A percentile compares a stretch with the other conserved stretches of the same genome.
These are phyloP conservation scores for Phytopythium vexans DNA, from an alignment of 352 stramenopile species.

Conservation along the genomic window DNA sequence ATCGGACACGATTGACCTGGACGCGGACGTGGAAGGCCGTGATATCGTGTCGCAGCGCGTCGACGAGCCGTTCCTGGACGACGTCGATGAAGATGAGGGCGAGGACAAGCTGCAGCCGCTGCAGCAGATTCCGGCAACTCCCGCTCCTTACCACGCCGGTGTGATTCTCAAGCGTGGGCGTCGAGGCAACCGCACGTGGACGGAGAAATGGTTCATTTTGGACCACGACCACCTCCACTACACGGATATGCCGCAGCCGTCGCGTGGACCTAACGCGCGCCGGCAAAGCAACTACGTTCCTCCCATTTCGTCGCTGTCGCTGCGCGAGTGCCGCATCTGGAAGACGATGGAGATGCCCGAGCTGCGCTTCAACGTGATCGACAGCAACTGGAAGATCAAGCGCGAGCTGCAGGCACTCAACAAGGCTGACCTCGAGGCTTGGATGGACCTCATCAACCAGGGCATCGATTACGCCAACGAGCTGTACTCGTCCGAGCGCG, in stretches of 20 bases:
- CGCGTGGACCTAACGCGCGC: slow-evolving; percentile 3
- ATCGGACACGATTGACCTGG: slow-evolving; percentile 21
- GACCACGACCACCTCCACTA: slow-evolving; percentile 75
- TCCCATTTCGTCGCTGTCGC: slow-evolving; percentile 53
- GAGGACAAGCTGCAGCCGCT: slow-evolving; percentile 14
- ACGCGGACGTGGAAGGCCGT: slow-evolving; percentile 35
- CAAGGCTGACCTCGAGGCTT: slow-evolving; percentile 56
- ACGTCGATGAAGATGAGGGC: slow-evolving; percentile 23
- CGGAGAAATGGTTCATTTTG: slow-evolving; percentile 66
- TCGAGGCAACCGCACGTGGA: slow-evolving; percentile 64
- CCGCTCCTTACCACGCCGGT: slow-evolving; percentile 47
- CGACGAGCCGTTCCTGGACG: slow-evolving; percentile 28
- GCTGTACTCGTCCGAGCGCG: slow-evolving; percentile 25
- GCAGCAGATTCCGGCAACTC: slow-evolving; percentile 17
- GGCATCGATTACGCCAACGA: slow-evolving; percentile 77
- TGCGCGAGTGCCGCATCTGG: slow-evolving; percentile 78
- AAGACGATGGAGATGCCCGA: slow-evolving; percentile 87
- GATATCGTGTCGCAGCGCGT: slow-evolving; percentile 24
- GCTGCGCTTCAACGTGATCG: slow-evolving; percentile 73
- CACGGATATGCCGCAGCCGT: slow-evolving; percentile 37
- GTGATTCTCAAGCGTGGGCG: slow-evolving; percentile 73
- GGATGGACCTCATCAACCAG: slow-evolving; percentile 74
- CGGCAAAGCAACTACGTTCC: slow-evolving; percentile 16
- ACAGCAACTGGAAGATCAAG: slow-evolving; percentile 81
- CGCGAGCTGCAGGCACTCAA: slow-evolving; percentile 67